phyloP scores from a whole-genome alignment of 2,329 filamentous ascomycete species.

The Ceratocystis alfenasii region DNA sequence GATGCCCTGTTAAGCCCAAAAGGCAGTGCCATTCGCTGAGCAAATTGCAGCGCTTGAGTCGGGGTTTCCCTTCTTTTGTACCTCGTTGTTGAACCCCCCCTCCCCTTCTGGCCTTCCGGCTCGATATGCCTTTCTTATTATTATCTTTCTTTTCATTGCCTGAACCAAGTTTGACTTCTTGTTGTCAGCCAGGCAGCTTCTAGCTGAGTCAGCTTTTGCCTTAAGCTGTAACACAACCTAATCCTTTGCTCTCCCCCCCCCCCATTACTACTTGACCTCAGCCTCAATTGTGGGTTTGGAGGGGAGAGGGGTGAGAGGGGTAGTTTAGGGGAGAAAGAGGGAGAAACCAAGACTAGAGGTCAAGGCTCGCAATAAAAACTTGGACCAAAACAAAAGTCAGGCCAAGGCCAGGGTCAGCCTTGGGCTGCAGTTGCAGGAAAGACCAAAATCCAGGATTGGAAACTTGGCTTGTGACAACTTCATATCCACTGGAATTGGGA shows the following conservation, averaged over 20 bases:
- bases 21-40: not conserved
- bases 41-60: not conserved
- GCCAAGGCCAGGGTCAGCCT: not conserved
- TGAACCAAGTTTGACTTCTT: not conserved
- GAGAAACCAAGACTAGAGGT: not conserved
- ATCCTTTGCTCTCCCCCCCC: not conserved
- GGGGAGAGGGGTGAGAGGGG: not conserved
- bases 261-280: conserved; percentile 5
- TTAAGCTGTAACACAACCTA: not conserved
- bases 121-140: not conserved
- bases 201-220: conserved; percentile 1
- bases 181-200: not conserved
- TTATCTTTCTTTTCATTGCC: not conserved
- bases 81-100: too few relatives aligned
- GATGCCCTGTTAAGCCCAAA: not conserved
- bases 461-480: conserved; percentile 7
- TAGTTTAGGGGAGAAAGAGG: not conserved
- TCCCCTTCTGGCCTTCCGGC: too few relatives aligned
- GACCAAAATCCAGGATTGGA: not conserved
- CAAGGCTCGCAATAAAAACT: too few relatives aligned
- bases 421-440: not conserved
- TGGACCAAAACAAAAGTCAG: too few relatives aligned
- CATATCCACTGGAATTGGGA: not conserved
- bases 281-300: conserved; percentile 6
- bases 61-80: too few relatives aligned